Base-by-base conservation (phyloP, 2,329 filamentous ascomycete genomes). In the Cryphonectria naterciae region DNA sequence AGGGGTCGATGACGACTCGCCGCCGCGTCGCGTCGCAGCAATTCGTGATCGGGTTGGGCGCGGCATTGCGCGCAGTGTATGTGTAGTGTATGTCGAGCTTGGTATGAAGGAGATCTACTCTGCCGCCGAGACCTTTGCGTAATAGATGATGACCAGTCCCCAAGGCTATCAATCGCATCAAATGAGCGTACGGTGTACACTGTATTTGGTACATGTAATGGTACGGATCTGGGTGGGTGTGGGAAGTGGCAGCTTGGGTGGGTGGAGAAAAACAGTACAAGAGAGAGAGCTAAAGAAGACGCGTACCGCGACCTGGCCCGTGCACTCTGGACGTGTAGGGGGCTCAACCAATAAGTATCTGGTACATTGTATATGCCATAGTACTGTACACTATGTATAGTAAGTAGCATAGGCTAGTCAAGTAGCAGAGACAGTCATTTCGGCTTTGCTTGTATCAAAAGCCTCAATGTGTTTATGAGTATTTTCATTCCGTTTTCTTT, bases 1-100 rank as follows among this genome's bases (percentile, higher is more conserved):
- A 28, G 72, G 68, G 11, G 73, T 74, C 1, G 74, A 73, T 1
- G 73, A 73, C 35, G 67, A 69, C 46, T 70, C 61, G 52, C 32
- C 43, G 43, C 28, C 64, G 25, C 66, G 75, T 41, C 74, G 75
- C 68, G 73, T 72, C 56, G 74, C 70, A 52, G 75, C 78, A 66
- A 75, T 74, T 73, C 79, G 78, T 69, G 78, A 76, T 76, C 77
- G 75, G 68, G 74, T 77, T 28, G 79, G 77, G 68, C 78, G 77
- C 68, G 79, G 79, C 75, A 80, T 80, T 22, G 66, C 69, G 39
- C 39, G 39, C 25, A 15, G 46, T 13, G 5, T 69, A 4, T 69
- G 39, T 58, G n/a, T 39, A 37, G 56, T 65, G 17, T 28, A 37
- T 7, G 25, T 66, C 39, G 43, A 28, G 56, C 41, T 67, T 60